phyloP scores from a whole-genome alignment of 768 basidiomycete species.

The Leccinum broughii region DNA sequence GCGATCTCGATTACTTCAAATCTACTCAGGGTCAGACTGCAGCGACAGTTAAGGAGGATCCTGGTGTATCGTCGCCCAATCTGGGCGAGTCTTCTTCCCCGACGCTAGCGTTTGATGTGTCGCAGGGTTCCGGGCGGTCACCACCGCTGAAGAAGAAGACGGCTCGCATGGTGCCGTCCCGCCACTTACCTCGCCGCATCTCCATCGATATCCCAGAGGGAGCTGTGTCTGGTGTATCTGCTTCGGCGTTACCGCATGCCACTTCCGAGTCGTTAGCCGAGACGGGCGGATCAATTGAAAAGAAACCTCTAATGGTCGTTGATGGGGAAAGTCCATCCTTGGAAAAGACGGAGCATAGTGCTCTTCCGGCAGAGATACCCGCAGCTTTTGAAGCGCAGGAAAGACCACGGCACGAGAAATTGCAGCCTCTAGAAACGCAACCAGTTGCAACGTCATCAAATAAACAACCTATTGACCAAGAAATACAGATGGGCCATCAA shows the following conservation, averaged over 20 bases:
- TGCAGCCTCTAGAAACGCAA: background rate
- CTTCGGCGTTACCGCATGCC: background rate
- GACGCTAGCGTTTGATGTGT: background rate
- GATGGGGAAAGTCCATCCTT: background rate
- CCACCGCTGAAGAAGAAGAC: conserved; percentile 20
- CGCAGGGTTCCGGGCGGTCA: background rate
- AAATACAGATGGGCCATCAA: background rate
- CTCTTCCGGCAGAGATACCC: background rate
- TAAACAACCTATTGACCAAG: background rate
- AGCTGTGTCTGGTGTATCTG: background rate
- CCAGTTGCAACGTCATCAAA: background rate
- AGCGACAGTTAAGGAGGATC: background rate
- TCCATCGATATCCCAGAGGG: background rate
- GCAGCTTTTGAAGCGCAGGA: background rate
- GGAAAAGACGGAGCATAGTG: background rate
- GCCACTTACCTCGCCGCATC: conserved; percentile 24
- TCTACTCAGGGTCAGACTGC: conserved; percentile 7
- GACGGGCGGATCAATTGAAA: background rate
- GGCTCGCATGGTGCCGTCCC: conserved; percentile 28
- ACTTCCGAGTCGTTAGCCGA: background rate
- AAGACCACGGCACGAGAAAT: background rate
- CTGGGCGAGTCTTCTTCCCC: background rate
- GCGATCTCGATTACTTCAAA: conserved; percentile 34
- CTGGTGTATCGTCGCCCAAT: background rate
- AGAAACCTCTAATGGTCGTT: conserved; percentile 3